Conservation (phyloP, 306 rosid genomes). For the Myrica gale region DNA sequence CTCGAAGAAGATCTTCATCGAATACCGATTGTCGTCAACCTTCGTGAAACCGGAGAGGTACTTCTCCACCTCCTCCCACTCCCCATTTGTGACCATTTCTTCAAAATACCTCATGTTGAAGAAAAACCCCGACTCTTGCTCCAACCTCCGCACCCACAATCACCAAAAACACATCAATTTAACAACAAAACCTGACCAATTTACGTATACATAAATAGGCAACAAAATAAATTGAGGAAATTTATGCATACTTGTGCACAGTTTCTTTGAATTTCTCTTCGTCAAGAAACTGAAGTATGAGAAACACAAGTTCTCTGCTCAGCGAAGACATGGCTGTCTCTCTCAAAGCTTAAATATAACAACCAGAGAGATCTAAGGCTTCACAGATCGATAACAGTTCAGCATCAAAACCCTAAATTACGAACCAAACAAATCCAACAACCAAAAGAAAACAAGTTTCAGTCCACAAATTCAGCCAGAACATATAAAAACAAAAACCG, state of each 20-base stretch:
- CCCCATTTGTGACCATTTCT: constrained; percentile 96
- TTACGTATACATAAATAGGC: not conserved
- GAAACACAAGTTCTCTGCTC: constrained; percentile 98
- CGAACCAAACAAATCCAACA: constrained; percentile 9
- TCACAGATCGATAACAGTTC: constrained; percentile 58
- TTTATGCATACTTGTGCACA: constrained; percentile 73
- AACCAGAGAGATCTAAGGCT: constrained; percentile 49
- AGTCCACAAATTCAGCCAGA: constrained; percentile 2
- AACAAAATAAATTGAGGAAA: not conserved
- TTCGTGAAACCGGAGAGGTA: constrained; percentile 96
- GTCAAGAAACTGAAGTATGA: constrained; percentile 98
- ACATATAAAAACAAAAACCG: not conserved
- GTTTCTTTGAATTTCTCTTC: constrained; percentile 98
- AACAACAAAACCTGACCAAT: constrained; percentile 1
- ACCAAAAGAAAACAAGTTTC: not conserved
- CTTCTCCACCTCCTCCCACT: constrained; percentile 99
- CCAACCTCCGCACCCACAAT: constrained; percentile 73
- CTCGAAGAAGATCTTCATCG: constrained; percentile 99
- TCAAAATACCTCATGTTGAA: constrained; percentile 96
- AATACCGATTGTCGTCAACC: constrained; percentile 97
- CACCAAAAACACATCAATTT: constrained; percentile 29
- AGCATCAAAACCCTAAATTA: constrained; percentile 38
- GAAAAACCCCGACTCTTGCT: constrained; percentile 97
- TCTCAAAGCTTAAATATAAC: constrained; percentile 24
- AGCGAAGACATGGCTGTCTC: constrained; percentile 82